Conservation (phyloP, 1,284 basidiomycete genomes). For the Tilletia walkeri region DNA sequence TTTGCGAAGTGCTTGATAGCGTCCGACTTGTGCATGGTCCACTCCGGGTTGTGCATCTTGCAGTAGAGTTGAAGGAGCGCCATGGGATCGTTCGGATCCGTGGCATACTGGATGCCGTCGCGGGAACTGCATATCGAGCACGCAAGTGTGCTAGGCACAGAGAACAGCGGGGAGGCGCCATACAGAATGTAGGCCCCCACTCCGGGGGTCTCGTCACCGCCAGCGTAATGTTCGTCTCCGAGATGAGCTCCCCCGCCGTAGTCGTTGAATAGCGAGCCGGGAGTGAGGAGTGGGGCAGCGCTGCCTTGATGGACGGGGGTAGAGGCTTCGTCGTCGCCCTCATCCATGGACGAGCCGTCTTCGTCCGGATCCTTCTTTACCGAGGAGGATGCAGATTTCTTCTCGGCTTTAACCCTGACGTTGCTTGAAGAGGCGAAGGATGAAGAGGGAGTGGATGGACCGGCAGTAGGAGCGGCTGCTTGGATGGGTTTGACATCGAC, state of each 20-base stretch:
- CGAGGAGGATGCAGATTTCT: not conserved
- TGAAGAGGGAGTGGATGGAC: not conserved
- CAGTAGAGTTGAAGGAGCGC: not conserved
- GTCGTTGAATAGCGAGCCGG: too few relatives aligned
- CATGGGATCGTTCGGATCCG: not conserved
- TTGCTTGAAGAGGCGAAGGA: not conserved
- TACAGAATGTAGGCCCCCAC: not conserved
- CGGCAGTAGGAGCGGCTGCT: not conserved
- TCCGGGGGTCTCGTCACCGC: not conserved
- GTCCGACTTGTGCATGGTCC: not conserved
- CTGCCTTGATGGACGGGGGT: too few relatives aligned
- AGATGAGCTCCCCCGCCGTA: too few relatives aligned
- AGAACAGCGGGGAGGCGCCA: not conserved
- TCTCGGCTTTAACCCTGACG: not conserved
- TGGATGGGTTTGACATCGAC: not conserved
- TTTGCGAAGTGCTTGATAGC: not conserved
- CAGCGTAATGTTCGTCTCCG: too few relatives aligned
- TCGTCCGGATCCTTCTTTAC: not conserved
- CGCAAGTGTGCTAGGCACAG: too few relatives aligned
- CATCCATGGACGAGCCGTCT: not conserved
- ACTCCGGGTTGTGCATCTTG: not conserved
- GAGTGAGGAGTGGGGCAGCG: too few relatives aligned
- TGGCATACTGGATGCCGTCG: not conserved
- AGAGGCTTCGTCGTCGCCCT: not conserved
- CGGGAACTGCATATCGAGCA: not conserved